Base-by-base conservation (phyloP, 2,329 filamentous ascomycete genomes). In the Falciphora oryzae region DNA sequence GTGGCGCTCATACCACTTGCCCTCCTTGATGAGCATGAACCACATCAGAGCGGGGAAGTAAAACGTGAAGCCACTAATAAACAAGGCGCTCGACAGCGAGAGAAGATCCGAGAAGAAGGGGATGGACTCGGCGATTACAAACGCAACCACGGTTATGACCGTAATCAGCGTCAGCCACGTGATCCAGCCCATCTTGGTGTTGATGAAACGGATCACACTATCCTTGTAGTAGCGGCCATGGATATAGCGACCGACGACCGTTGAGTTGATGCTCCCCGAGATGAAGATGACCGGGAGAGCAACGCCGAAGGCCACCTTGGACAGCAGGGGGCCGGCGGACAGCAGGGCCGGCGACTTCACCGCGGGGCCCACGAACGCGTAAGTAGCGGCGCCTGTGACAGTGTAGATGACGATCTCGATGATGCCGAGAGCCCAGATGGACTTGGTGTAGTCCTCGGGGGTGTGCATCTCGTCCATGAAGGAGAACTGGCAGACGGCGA, bases 231-330 rank as follows among this genome's bases (percentile, higher is more conserved):
- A 66, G 50, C 80, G 77, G 7, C 75, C 78, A 8, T 50, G 44
- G 66, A 82, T 72, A 66, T 81, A 82, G 27, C 80, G 78, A 4
- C 73, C 75, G 35, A 79, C 75, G 14, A 81, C 79, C 1, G 78
- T 80, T 50, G 78, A 80, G 75, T 90, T 88, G 73, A 92, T 89
- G 25, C 89, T 88, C 62, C 89, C 90, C 0, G 89, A 89, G 67
- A 92, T 87, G 70, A 91, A 82, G 72, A 92, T 92, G 64, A 89
- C 91, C 18, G 89, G 89, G 4, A 89, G 78, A 0, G 88, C 89
- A 67, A 92, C 75, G 32, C 88, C 89, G 70, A 89, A 92, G 2
- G 88, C 88, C 8, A 92, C 75, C 72, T 90, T 90, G 62, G 84
- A 83, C 29, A 91, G 75, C 0, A 81, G 68, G 2, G 77, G 75